These are phyloP conservation scores for Cercospora sesami DNA, from an alignment of 2,329 filamentous ascomycete genomes.

Conservation along the genomic window DNA sequence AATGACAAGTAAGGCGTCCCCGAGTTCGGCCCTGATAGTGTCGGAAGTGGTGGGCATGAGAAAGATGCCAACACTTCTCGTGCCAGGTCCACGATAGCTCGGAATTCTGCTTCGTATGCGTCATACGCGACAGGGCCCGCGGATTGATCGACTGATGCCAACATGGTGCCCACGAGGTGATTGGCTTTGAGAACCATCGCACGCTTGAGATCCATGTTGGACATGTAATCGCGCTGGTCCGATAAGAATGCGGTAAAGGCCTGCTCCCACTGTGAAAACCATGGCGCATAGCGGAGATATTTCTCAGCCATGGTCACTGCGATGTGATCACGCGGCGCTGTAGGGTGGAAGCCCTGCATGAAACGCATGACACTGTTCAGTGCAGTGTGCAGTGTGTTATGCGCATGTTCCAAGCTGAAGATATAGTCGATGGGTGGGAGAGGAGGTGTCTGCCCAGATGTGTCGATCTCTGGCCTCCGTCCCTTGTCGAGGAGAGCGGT, in stretches of 20 bases:
- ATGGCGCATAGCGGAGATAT: slow-evolving; percentile 35
- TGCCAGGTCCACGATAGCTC: slow-evolving; percentile 38
- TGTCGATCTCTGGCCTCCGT: slow-evolving; percentile 33
- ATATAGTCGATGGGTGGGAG: slow-evolving; percentile 34
- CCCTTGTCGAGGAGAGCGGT: slow-evolving; percentile 37
- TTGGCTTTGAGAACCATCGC: slow-evolving; percentile 41
- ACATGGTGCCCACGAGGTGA: slow-evolving; percentile 38
- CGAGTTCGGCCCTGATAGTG: slow-evolving; percentile 32
- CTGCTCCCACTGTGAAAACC: slow-evolving; percentile 36
- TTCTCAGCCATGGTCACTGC: slow-evolving; percentile 37
- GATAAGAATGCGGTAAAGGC: slow-evolving; percentile 35
- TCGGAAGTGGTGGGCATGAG: slow-evolving; percentile 37
- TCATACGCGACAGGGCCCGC: slow-evolving; percentile 37
- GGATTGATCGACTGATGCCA: slow-evolving; percentile 37
- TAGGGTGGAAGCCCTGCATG: slow-evolving; percentile 36
- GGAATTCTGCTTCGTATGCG: slow-evolving; percentile 37
- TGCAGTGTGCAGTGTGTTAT: slow-evolving; percentile 36
- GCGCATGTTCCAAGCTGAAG: slow-evolving; percentile 38
- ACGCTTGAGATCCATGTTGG: slow-evolving; percentile 37
- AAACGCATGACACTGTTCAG: slow-evolving; percentile 40
- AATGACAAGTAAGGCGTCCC: slow-evolving; percentile 38
- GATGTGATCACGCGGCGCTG: slow-evolving; percentile 34
- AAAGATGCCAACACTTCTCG: slow-evolving; percentile 38
- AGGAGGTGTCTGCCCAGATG: slow-evolving; percentile 30
- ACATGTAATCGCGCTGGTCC: slow-evolving; percentile 30